A percentile compares a stretch with the other conserved stretches of the same genome.
These are phyloP conservation scores for Ganoderma lucidum DNA, from an alignment of 1,284 basidiomycete genomes.

Conservation along the genomic window DNA sequence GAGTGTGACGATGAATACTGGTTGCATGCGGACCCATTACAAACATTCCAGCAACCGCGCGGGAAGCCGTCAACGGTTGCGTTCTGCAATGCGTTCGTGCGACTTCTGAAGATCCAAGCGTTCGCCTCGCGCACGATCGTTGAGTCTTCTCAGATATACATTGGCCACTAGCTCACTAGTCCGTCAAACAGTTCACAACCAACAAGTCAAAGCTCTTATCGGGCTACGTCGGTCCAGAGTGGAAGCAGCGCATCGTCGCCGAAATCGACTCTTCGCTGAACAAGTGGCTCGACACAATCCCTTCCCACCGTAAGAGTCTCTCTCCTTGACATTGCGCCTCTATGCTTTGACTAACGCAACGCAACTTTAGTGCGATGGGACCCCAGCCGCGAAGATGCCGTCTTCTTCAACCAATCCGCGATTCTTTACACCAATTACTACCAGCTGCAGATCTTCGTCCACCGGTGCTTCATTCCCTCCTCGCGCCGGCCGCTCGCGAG, in stretches of 20 bases:
- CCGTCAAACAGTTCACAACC: conserved; percentile 62
- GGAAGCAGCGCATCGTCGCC: conserved; percentile 62
- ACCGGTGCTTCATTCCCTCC: conserved; percentile 84
- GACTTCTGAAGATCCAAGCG: conserved; percentile 61
- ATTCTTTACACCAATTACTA: conserved; percentile 75
- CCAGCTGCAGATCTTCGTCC: conserved; percentile 81
- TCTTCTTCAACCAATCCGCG: conserved; percentile 77
- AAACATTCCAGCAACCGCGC: conserved; percentile 55
- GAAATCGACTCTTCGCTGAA: conserved; percentile 69
- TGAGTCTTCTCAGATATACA: conserved; percentile 28
- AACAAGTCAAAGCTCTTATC: conserved; percentile 58
- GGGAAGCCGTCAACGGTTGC: conserved; percentile 51
- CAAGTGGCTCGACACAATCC: conserved; percentile 67
- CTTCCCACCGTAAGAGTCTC: conserved; percentile 51
- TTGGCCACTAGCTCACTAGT: conserved; percentile 59
- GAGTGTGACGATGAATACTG: conserved; percentile 75
- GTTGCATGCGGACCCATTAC: conserved; percentile 50
- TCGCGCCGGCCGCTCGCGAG: conserved; percentile 59
- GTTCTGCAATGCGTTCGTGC: conserved; percentile 58
- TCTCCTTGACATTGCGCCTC: background rate
- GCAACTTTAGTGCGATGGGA: conserved; percentile 51
- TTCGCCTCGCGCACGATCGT: conserved; percentile 63
- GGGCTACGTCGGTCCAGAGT: conserved; percentile 55
- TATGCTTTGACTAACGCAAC: background rate
- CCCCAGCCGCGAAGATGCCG: conserved; percentile 60